These are phyloP conservation scores for Petrea volubilis DNA, from an alignment of 257 asterid genomes.

Conservation along the genomic window DNA sequence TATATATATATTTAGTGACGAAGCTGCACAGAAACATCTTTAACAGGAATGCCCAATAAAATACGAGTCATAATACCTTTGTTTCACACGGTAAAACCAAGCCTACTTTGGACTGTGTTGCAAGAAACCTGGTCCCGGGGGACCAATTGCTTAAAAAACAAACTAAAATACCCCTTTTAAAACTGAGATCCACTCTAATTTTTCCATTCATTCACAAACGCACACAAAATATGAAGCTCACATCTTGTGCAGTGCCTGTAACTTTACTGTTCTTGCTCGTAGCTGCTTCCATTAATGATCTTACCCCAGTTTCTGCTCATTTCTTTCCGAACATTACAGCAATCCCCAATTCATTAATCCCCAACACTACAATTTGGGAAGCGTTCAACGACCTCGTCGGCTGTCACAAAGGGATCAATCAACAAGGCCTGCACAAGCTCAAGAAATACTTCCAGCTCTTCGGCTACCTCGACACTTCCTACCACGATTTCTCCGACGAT, in stretches of 20 bases:
- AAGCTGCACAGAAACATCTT: too few relatives aligned
- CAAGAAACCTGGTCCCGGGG: background rate
- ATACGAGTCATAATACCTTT: background rate
- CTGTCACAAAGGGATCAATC: slow-evolving; percentile 53
- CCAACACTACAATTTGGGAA: slow-evolving; percentile 59
- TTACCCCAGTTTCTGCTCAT: slow-evolving; percentile 42
- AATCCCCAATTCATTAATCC: slow-evolving; percentile 46
- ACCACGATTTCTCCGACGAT: slow-evolving; percentile 55
- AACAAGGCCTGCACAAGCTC: slow-evolving; percentile 47
- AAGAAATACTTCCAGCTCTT: slow-evolving; percentile 67
- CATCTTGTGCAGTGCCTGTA: background rate
- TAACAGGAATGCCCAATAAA: background rate
- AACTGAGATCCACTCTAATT: background rate
- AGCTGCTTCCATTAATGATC: slow-evolving; percentile 8
- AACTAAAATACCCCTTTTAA: background rate
- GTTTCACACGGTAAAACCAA: background rate
- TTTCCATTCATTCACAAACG: background rate
- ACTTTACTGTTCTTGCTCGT: slow-evolving; percentile 3
- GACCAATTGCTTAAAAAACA: too few relatives aligned
- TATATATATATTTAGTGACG: too few relatives aligned
- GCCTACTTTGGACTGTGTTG: background rate
- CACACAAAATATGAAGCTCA: slow-evolving; percentile 24
- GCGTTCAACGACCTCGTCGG: slow-evolving; percentile 48
- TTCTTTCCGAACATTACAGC: slow-evolving; percentile 61
- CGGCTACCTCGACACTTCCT: slow-evolving; percentile 57